Base-by-base conservation (phyloP, 139 green algal genomes). In the Ettlia oleoabundans region DNA sequence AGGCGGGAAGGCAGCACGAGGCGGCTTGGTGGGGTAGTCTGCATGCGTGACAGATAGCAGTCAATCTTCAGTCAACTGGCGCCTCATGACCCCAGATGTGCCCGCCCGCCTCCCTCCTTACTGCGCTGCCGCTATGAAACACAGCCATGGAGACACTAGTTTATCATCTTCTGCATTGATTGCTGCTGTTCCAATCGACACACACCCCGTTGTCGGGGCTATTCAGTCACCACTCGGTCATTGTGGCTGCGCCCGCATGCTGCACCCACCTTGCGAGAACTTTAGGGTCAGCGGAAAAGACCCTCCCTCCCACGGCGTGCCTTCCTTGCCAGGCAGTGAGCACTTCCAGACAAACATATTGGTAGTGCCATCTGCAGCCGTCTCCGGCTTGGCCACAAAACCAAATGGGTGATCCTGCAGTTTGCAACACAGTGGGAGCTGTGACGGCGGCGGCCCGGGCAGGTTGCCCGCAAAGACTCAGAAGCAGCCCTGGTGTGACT, bases 311-410 rank as follows among this genome's bases (percentile, higher is more conserved):
- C 91, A 95, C 32, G 81, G 43, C n/a, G 88, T 95, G 62, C 84
- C 86, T 19, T 88, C 80, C 72, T 92, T 94, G 13, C 91, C 91
- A 2, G 91, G 91, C 8, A 94, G 81, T 18, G 24, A 33, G 82
- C 91, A 95, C n/a, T 89, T 75, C 91, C 91, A 94, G 26, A 43
- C 70, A 65, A 93, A 87, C 33, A 94, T 51, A 83, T 94, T 84
- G 32, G 33, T 75, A 24, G 30, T 68, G 51, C 58, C 38, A 30
- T 77, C 73, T 33, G 32, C 70, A 30, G 73, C 58, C 1, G 37
- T 61, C 3, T 91, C 90, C 0, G 91, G 91, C 32, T 88, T 83
- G 21, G 91, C 91, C 9, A 94, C 83, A 68, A 94, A 95, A 18
- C 91, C 91, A 76, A 88, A 87, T 1, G 91, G 91, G 28, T 91